Evolutionary conservation across 192 early-diverging fungal species (phyloP), one percentile per base, ranked within the genome.

Genomic region (Chytriomyces confervae): DNA sequence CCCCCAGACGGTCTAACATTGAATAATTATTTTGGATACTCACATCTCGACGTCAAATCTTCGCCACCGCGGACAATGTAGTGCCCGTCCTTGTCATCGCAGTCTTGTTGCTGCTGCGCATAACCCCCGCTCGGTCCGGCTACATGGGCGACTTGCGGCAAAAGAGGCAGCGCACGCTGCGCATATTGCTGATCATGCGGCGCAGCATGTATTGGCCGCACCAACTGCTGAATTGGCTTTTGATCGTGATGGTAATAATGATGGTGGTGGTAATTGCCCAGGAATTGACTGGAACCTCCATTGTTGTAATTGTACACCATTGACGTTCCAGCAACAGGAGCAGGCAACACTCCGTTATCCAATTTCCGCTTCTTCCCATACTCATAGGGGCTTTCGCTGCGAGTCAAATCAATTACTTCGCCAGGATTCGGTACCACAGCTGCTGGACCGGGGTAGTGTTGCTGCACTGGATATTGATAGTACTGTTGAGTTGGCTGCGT

Each of bases 21-120:
- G 63, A 13, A 36, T 49, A 3, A 1, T 36, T 36, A 36, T 23
- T 46, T 24, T 5, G 53, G n/a, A 50, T 11, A 68, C 86, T 79
- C 89, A 91, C 93, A 97, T 89, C 94, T 86, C 66, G 85, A 69
- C 7, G 90, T 95, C 57, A 97, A 88, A 78, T 92, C 90, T 53
- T 91, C 88, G 45, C 89, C 88, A 0, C 87, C 87, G 11, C 86
- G 86, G 23, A 97, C 91, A 84, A 94, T 92, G 72, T 93, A 97
- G 84, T 96, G 94, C 5, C 96, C 96, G n/a, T 97, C 95, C 69
- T 94, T 92, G 81, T 96, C 95, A 77, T 95, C 95, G 81, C 91
- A 93, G 11, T 81, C 63, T 43, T 63, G 62, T 27, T n/a, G 61
- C 46, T 20, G 27, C 27, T 13, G 27, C 67, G 8, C 11, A 18